Evolutionary conservation across 176 grass and related monocot species (phyloP), one percentile per base, ranked within the genome.

Genomic region (Eleusine coracana): DNA sequence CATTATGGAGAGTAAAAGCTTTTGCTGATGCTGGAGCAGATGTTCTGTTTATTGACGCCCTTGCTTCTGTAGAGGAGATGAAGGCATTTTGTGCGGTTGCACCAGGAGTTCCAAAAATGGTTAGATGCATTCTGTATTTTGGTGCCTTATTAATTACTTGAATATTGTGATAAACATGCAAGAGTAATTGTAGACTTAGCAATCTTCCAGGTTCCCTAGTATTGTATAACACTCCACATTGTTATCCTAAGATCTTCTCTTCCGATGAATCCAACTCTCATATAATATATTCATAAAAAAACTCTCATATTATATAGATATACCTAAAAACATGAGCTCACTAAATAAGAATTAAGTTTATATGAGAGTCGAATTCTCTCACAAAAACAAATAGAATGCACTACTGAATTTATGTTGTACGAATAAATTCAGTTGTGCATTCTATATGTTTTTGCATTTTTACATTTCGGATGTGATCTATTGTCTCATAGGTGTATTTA

Each of bases 11-110:
- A 88, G 92, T 89, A 77, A 81, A 83, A 58, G 96, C 96, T 52
- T 99, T 96, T 90, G 90, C 96, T 85, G 91, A 99, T 88, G 89
- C 89, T 71, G 96, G 96, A 63, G 96, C 91, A 46, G 96, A 99
- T 90, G 92, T 90, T 86, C 80, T 99, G 16, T 99, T 99, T 82
- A 90, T 93, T 41, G 92, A 95, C 86, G 96, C 96, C 1, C 91
- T 98, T 49, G 91, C 96, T 87, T 93, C 96, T 25, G 74, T 90
- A 70, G 91, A 99, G 77, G 96, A 99, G 87, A 99, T 99, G 91
- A 91, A 87, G 60, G 87, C 80, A 17, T 96, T 99, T 55, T 96
- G 96, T 16, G 87, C 87, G 0, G 54, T 96, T 69, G 89, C 80
- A 49, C 96, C 96, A 81, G 81, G 75, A 85, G 81, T 95, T 89